phyloP scores from a whole-genome alignment of 1,284 basidiomycete species.

The Peniophora sp. region DNA sequence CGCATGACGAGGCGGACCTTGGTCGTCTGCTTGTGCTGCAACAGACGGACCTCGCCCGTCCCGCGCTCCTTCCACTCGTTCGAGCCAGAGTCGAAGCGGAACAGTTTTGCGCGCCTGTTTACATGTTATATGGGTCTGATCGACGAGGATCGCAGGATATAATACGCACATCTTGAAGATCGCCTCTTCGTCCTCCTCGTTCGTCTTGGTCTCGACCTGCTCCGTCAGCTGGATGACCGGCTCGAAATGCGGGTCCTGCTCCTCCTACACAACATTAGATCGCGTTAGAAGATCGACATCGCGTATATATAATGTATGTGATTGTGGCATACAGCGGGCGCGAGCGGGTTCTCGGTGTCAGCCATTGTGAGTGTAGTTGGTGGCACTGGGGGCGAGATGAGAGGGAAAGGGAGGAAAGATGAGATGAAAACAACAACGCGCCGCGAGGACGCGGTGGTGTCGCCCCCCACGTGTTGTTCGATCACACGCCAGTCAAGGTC shows the following conservation, averaged over 20 bases:
- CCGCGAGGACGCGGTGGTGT: constrained; percentile 3
- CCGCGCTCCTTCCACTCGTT: constrained; percentile 97
- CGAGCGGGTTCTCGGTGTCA: constrained; percentile 55
- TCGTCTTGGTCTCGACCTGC: constrained; percentile 90
- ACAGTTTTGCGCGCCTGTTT: constrained; percentile 92
- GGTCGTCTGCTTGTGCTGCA: constrained; percentile 82
- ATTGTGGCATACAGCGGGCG: constrained; percentile 48
- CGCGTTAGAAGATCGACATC: not conserved
- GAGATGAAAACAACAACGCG: constrained; percentile 17
- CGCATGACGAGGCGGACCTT: constrained; percentile 98
- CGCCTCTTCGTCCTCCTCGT: constrained; percentile 91
- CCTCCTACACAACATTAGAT: constrained; percentile 36
- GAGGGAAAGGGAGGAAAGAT: constrained; percentile 23
- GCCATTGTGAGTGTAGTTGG: constrained; percentile 36
- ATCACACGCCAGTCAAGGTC: constrained; percentile 1
- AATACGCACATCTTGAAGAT: constrained; percentile 91
- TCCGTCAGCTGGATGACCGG: constrained; percentile 97
- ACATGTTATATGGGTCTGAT: constrained; percentile 1
- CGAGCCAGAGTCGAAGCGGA: constrained; percentile 81
- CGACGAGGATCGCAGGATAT: constrained; percentile 12
- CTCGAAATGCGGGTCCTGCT: constrained; percentile 89
- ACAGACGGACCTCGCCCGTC: constrained; percentile 86
- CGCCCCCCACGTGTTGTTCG: not conserved
- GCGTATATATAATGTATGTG: not conserved
- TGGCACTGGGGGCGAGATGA: constrained; percentile 14